Evolutionary conservation across 208 protist genomes (phyloP), one percentile per base, ranked within the genome.

Genomic region (Leptomonas seymouri): DNA sequence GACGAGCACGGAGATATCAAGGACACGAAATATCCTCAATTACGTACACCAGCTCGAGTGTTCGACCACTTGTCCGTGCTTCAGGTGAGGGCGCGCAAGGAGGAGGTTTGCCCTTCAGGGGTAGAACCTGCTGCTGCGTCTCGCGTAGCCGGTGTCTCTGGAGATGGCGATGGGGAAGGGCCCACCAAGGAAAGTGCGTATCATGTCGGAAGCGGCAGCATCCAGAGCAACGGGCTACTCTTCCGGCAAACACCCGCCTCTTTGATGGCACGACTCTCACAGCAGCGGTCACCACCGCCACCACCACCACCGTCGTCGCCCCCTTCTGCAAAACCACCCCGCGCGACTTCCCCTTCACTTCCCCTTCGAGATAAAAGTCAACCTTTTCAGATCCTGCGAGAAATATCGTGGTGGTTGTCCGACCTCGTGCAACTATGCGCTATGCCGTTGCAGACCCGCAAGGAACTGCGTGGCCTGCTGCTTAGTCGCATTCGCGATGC

Each of bases 391-490:
- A n/a, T 68, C 3, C 46, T 75, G 27, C 59, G 34, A 18, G 51
- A 27, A 16, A 65, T 36, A 0, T 59, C 70, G 21, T 16, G 31
- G 55, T 76, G 70, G 70, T 62, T 76, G 27, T 0, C 9, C 0
- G 34, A 45, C 15, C 42, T 69, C 6, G 51, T 51, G 9, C 30
- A 76, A 12, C 62, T 59, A 48, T 76, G 70, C 49, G 25, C 28
- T 23, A n/a, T 69, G 31, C 20, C 62, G 14, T 45, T 11, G 28
- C 27, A 20, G 14, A 46, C 51, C 8, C 28, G 39, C 18, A 55
- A 45, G 44, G 70, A 76, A 48, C 39, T 76, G 1, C 42, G 34
- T 3, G 70, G 62, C 4, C 62, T 76, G 20, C 50, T 76, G 55
- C 45, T 18, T 7, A 46, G 54, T 28, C 70, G 70, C 28, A 0